These are phyloP conservation scores for Rosa persica DNA, from an alignment of 306 rosid genomes.

Conservation along the genomic window DNA sequence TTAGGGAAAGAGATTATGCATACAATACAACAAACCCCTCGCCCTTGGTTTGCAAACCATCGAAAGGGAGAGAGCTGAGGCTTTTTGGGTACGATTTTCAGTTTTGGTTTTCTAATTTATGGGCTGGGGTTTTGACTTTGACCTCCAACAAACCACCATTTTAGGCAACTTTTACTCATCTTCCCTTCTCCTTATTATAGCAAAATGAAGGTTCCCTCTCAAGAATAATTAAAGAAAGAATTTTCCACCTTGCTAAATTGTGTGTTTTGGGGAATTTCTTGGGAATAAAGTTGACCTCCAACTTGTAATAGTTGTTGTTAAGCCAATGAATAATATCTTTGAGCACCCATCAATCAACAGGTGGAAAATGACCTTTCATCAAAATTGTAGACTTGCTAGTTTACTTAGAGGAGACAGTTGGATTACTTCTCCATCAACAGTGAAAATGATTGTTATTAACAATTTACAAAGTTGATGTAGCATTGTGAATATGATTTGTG, in stretches of 20 bases:
- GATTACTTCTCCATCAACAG: neutral
- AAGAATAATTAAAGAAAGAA: neutral
- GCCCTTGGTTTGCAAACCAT: constrained; percentile 44
- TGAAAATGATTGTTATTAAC: neutral
- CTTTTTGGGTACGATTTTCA: constrained; percentile 46
- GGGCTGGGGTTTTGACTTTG: constrained; percentile 77
- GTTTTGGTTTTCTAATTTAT: constrained; percentile 52
- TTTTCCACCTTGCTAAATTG: constrained; percentile 1
- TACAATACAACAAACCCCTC: constrained; percentile 39
- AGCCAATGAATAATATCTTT: neutral
- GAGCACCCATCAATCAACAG: neutral
- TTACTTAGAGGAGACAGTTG: neutral
- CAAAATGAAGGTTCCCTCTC: neutral
- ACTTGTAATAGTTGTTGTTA: constrained; percentile 1
- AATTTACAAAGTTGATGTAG: neutral
- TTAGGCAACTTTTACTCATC: constrained; percentile 65
- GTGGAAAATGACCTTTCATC: neutral
- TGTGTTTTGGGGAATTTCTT: constrained; percentile 14
- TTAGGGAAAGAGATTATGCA: constrained; percentile 41
- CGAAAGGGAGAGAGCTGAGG: constrained; percentile 31
- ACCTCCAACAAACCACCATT: constrained; percentile 70
- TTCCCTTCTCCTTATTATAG: constrained; percentile 42
- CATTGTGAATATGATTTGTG: neutral
- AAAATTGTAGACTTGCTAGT: neutral
- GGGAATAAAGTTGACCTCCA: constrained; percentile 16